A percentile compares a stretch with the other conserved stretches of the same genome.
These are phyloP conservation scores for Chrysopogon serrulatus DNA, from an alignment of 176 grass and related monocot species.

Conservation along the genomic window DNA sequence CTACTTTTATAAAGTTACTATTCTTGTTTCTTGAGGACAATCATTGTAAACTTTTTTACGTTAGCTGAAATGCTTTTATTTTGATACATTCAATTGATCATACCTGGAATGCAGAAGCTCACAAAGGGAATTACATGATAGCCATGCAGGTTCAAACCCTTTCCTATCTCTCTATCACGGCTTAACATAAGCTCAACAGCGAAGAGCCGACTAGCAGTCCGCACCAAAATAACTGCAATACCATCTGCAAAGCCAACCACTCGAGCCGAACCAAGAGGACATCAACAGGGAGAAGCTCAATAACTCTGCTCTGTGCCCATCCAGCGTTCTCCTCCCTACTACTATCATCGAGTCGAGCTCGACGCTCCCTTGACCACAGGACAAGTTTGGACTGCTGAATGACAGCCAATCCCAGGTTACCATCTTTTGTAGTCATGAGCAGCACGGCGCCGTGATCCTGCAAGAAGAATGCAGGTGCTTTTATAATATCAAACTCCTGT, in stretches of 20 bases:
- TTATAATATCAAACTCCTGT: too few species aligned
- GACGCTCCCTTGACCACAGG: not conserved
- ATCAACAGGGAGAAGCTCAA: not conserved
- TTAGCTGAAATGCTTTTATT: too few species aligned
- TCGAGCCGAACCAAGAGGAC: not conserved
- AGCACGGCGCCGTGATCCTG: too few species aligned
- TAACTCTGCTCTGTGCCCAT: not conserved
- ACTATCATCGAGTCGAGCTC: rapidly evolving
- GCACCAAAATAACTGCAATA: not conserved
- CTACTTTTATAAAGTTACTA: not conserved
- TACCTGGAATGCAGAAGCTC: too few species aligned
- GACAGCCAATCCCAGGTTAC: not conserved
- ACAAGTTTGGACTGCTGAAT: not conserved
- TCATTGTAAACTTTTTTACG: too few species aligned
- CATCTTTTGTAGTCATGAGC: not conserved
- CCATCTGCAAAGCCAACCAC: not conserved
- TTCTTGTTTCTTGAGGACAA: too few species aligned
- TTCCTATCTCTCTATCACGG: too few species aligned
- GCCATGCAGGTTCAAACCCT: too few species aligned
- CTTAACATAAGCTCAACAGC: not conserved
- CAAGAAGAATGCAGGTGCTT: too few species aligned
- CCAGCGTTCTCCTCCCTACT: too few species aligned
- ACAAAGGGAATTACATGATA: too few species aligned
- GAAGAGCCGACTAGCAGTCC: not conserved
- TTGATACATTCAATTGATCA: too few species aligned